Conservation (phyloP, 2,329 filamentous ascomycete genomes). For the Massarina eburnea region DNA sequence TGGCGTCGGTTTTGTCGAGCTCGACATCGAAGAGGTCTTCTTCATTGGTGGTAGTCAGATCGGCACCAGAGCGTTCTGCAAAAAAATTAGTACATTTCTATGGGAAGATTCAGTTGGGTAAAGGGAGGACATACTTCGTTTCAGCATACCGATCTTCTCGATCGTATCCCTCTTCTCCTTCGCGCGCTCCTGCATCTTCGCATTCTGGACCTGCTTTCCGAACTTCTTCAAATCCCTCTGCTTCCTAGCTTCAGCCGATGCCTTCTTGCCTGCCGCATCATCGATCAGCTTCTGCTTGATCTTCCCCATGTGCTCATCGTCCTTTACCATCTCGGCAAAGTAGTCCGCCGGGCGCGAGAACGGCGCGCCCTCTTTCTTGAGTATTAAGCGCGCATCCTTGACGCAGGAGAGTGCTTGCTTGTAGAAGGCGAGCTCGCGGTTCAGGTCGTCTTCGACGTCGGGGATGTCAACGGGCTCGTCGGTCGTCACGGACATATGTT, state of each 20-base stretch:
- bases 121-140: slow-evolving; percentile 74
- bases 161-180: slow-evolving; percentile 91
- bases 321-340: slow-evolving; percentile 99
- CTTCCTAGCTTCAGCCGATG: slow-evolving; percentile 84
- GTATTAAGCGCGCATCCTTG: slow-evolving; percentile 67
- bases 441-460: slow-evolving; percentile 88
- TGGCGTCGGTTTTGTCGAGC: slow-evolving; percentile 55
- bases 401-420: slow-evolving; percentile 82
- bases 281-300: slow-evolving; percentile 92
- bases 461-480: slow-evolving; percentile 69
- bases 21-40: slow-evolving; percentile 90
- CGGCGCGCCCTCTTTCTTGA: slow-evolving; percentile 79
- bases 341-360: slow-evolving; percentile 93
- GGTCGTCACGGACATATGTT: slow-evolving; percentile 77
- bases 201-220: slow-evolving; percentile 95
- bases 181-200: slow-evolving; percentile 89
- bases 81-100: slow-evolving; percentile 22
- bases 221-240: slow-evolving; percentile 98
- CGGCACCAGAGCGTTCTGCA: slow-evolving; percentile 78
- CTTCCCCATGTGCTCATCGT: slow-evolving; percentile 96
- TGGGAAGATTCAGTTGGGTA: slow-evolving; percentile 3
- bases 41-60: slow-evolving; percentile 68
- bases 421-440: slow-evolving; percentile 91
- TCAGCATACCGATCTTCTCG: slow-evolving; percentile 92
- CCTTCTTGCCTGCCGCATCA: slow-evolving; percentile 89